Percentiles rank a stretch among this genome's conserved stretches.
These are phyloP conservation scores for Penicillium robsamsonii DNA, from an alignment of 495 filamentous ascomycete genomes.

Conservation along the genomic window DNA sequence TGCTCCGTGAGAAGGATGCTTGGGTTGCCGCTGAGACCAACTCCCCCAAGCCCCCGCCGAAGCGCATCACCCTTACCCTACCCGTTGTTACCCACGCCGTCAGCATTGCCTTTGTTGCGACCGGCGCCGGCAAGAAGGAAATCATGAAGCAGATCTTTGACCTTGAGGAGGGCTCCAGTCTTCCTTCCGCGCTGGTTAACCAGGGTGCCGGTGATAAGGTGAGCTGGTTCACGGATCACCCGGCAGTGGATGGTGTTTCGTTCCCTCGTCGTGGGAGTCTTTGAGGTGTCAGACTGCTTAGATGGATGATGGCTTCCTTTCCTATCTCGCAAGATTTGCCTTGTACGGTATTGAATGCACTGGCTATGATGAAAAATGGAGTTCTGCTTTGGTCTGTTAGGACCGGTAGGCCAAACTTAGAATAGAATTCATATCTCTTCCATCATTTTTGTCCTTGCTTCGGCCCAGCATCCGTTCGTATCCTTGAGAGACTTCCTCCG, in stretches of 20 bases:
- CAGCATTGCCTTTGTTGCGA: conserved; percentile 86
- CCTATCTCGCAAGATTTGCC: neutral
- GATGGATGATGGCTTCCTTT: neutral
- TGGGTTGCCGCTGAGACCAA: conserved; percentile 91
- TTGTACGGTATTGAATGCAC: neutral
- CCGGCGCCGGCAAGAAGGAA: conserved; percentile 83
- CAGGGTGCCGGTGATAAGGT: conserved; percentile 76
- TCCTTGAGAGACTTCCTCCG: too few species aligned
- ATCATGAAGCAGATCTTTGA: conserved; percentile 91
- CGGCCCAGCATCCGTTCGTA: too few species aligned
- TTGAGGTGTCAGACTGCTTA: conserved; percentile 32
- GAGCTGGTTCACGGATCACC: conserved; percentile 89
- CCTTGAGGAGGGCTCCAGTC: conserved; percentile 63
- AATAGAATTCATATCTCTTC: neutral
- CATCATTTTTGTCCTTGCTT: too few species aligned
- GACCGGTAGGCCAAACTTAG: neutral
- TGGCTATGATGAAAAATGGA: neutral
- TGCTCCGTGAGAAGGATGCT: conserved; percentile 82
- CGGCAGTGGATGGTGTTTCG: conserved; percentile 76
- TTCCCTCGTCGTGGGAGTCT: conserved; percentile 70
- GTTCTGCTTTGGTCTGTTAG: neutral
- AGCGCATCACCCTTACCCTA: conserved; percentile 86
- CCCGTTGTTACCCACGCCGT: conserved; percentile 83
- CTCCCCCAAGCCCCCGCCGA: conserved; percentile 89
- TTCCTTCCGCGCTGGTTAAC: conserved; percentile 89